phyloP scores from a whole-genome alignment of 192 early-diverging fungal species.

The Fimicolochytrium jonesii region DNA sequence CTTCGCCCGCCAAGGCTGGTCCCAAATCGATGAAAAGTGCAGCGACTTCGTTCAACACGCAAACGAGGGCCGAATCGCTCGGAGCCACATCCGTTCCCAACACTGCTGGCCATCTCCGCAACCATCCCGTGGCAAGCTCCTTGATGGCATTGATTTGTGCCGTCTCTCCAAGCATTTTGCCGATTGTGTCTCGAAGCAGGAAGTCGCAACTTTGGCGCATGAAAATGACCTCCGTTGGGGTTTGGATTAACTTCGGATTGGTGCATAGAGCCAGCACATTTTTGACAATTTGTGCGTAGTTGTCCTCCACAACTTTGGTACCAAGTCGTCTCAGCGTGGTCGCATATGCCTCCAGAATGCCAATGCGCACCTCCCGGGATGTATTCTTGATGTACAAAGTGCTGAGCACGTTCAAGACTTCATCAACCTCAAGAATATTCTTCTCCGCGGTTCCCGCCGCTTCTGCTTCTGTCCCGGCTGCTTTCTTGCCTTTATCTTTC shows the following conservation, averaged over 20 bases:
- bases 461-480: conserved; percentile 27
- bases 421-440: conserved; percentile 52
- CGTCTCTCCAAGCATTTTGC: conserved; percentile 73
- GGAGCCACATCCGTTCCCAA: conserved; percentile 31
- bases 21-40: conserved; percentile 73
- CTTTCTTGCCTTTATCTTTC: conserved; percentile 23
- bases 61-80: conserved; percentile 58
- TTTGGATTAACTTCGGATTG: conserved; percentile 44
- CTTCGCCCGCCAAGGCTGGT: conserved; percentile 58
- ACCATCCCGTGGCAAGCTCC: conserved; percentile 59
- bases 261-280: conserved; percentile 62
- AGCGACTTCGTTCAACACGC: conserved; percentile 70
- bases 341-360: conserved; percentile 76
- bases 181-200: conserved; percentile 71
- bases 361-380: conserved; percentile 66
- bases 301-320: conserved; percentile 59
- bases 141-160: conserved; percentile 66
- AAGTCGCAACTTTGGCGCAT: conserved; percentile 58
- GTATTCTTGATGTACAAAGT: conserved; percentile 54
- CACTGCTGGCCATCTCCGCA: conserved; percentile 31
- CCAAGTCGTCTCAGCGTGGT: conserved; percentile 69
- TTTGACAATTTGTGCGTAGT: conserved; percentile 67
- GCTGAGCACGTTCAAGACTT: conserved; percentile 67
- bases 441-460: conserved; percentile 27
- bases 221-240: conserved; percentile 53